Percentiles rank a stretch among this genome's conserved stretches.
Evolutionary conservation across 2,329 filamentous ascomycete genomes (phyloP).

Genomic region (Helminthosporium solani): DNA sequence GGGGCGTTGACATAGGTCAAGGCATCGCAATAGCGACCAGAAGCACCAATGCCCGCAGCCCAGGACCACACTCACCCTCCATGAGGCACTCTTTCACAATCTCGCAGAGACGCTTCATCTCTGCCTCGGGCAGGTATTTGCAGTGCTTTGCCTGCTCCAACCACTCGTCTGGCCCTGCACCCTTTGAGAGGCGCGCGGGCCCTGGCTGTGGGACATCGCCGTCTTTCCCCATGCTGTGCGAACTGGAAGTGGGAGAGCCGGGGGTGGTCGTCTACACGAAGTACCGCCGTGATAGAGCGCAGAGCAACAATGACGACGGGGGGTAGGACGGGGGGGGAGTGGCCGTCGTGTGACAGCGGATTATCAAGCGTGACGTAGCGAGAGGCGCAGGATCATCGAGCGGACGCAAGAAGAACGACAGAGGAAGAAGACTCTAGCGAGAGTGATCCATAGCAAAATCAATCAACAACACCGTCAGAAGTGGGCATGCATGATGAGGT

Average conservation of each 20-base stretch:
- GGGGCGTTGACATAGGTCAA: neutral
- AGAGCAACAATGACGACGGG: slow-evolving; percentile 12
- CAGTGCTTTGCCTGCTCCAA: slow-evolving; percentile 94
- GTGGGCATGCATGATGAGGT: slow-evolving; percentile 19
- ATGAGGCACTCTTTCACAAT: slow-evolving; percentile 98
- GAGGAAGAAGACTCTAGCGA: slow-evolving; percentile 2
- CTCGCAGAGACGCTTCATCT: slow-evolving; percentile 99
- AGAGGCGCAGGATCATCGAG: slow-evolving; percentile 21
- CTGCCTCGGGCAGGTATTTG: slow-evolving; percentile 90
- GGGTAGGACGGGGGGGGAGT: neutral
- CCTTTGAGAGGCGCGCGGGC: slow-evolving; percentile 78
- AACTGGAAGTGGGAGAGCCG: neutral
- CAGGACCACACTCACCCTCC: slow-evolving; percentile 66
- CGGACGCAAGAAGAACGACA: slow-evolving; percentile 7
- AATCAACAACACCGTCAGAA: slow-evolving; percentile 5
- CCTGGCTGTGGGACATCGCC: slow-evolving; percentile 81
- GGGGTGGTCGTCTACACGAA: neutral
- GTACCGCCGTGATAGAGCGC: too few species aligned
- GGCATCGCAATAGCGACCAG: too few species aligned
- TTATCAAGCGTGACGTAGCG: slow-evolving; percentile 32
- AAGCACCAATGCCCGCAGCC: too few species aligned
- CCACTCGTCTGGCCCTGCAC: slow-evolving; percentile 93
- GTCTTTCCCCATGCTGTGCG: slow-evolving; percentile 48
- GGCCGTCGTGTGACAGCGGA: slow-evolving; percentile 33
- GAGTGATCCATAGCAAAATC: neutral